Evolutionary conservation across 1,284 basidiomycete genomes (phyloP), one percentile per base, ranked within the genome.

Genomic region (Rhodotorula sp.): DNA sequence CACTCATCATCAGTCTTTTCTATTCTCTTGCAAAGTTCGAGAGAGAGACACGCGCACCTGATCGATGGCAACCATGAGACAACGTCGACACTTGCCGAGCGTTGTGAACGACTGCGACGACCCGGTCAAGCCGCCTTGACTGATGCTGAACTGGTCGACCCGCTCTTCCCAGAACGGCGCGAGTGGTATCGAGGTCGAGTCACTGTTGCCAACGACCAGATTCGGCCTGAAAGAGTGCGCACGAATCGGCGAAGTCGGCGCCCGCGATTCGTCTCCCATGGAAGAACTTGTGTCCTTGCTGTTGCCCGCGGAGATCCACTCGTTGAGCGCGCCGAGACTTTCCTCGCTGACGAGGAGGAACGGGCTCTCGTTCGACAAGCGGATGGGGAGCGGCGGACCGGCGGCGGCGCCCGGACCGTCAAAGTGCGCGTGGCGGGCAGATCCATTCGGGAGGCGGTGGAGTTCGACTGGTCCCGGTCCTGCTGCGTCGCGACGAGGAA

Each of bases 341-440:
- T 67, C 48, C 29, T 56, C 48, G 29, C 60, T 65, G 20, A 76
- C 64, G 60, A 76, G 70, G 8, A 76, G 58, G 67, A 74, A 76
- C n/a, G 75, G 70, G 33, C 53, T 60, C 44, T 76, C 75, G 70
- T 76, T 76, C 48, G 66, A 69, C 4, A 76, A 62, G 6, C 66
- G 60, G 24, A 75, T 60, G 2, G 73, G 71, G 8, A 68, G 48
- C 6, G 67, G 67, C 51, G 59, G 29, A 33, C 60, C 42, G 30
- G 51, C 26, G 1, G 4, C 15, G 24, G 55, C 22, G 6, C 45
- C 4, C 1, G 45, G n/a, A 18, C 49, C 24, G 24, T 69, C 66
- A 24, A 69, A 70, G 51, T 76, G 75, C 0, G 63, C 62, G 58
- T 74, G 73, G 4, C 73, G 73, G 15, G 59, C 26, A 3, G 45